A percentile compares a stretch with the other conserved stretches of the same genome.
Conservation (phyloP, 805 yeast species). For the Candida maris region DNA sequence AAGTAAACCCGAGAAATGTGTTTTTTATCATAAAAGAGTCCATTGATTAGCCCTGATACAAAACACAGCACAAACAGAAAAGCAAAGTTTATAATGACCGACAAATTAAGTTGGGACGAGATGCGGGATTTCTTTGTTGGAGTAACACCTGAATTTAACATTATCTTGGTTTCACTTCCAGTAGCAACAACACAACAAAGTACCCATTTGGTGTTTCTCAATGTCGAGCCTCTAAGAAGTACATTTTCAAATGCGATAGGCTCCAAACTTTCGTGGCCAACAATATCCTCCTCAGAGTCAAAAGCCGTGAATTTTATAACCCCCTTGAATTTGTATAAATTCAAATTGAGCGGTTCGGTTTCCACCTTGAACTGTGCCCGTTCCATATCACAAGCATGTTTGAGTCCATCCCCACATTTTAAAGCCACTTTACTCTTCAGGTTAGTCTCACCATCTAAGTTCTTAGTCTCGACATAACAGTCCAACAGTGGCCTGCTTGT, state of each 20-base stretch:
- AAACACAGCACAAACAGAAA: slow-evolving; percentile 63
- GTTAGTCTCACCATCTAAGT: slow-evolving; percentile 74
- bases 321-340: slow-evolving; percentile 64
- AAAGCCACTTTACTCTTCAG: slow-evolving; percentile 57
- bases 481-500: slow-evolving; percentile 66
- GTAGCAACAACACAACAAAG: slow-evolving; percentile 74
- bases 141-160: slow-evolving; percentile 74
- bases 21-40: slow-evolving; percentile 48
- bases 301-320: slow-evolving; percentile 50
- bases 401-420: slow-evolving; percentile 49
- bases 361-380: slow-evolving; percentile 58
- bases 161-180: slow-evolving; percentile 71
- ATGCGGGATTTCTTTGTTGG: slow-evolving; percentile 70
- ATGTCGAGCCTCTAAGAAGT: slow-evolving; percentile 65
- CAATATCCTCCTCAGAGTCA: slow-evolving; percentile 28
- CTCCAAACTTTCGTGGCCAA: slow-evolving; percentile 41
- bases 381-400: slow-evolving; percentile 56
- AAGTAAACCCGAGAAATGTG: slow-evolving; percentile 49
- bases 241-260: slow-evolving; percentile 60
- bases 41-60: slow-evolving; percentile 67
- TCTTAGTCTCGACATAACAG: slow-evolving; percentile 67
- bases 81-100: slow-evolving; percentile 60
- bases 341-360: slow-evolving; percentile 69
- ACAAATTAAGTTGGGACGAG: slow-evolving; percentile 61
- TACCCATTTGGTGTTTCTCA: slow-evolving; percentile 75